Conservation (phyloP, 2,329 filamentous ascomycete genomes). For the Trichoderma sp. region DNA sequence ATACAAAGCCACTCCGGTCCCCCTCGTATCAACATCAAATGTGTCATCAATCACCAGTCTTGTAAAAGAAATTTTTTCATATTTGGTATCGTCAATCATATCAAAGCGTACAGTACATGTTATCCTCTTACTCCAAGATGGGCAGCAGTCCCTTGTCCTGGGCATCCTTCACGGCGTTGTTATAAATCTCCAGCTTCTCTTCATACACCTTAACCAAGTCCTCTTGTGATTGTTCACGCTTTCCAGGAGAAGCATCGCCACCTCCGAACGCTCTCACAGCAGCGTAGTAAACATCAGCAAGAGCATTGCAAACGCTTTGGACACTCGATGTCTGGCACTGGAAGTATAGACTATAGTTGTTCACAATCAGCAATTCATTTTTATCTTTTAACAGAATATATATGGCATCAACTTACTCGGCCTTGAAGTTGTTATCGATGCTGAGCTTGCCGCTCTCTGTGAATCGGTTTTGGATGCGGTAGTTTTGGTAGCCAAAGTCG, state of each 20-base stretch:
- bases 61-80: background rate
- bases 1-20: background rate
- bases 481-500: slow-evolving; percentile 57
- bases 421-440: slow-evolving; percentile 51
- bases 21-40: too few relatives aligned
- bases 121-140: background rate
- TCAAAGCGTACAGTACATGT: background rate
- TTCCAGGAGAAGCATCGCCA: slow-evolving; percentile 29
- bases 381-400: fast-evolving
- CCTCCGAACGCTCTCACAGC: slow-evolving; percentile 40
- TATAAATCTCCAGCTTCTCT: slow-evolving; percentile 35
- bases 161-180: slow-evolving; percentile 36
- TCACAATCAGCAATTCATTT: background rate
- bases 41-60: background rate
- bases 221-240: slow-evolving; percentile 27
- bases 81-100: background rate
- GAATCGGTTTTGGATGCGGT: slow-evolving; percentile 48
- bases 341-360: slow-evolving; percentile 33
- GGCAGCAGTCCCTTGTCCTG: slow-evolving; percentile 31
- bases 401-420: slow-evolving; percentile 34
- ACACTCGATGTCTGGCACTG: slow-evolving; percentile 32
- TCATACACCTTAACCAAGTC: slow-evolving; percentile 34
- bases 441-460: slow-evolving; percentile 38
- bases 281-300: slow-evolving; percentile 42
- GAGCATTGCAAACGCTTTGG: slow-evolving; percentile 29